Evolutionary conservation across 148 eudicot species (phyloP), one percentile per base, ranked within the genome.

Genomic region (Dianthus caryophyllus): DNA sequence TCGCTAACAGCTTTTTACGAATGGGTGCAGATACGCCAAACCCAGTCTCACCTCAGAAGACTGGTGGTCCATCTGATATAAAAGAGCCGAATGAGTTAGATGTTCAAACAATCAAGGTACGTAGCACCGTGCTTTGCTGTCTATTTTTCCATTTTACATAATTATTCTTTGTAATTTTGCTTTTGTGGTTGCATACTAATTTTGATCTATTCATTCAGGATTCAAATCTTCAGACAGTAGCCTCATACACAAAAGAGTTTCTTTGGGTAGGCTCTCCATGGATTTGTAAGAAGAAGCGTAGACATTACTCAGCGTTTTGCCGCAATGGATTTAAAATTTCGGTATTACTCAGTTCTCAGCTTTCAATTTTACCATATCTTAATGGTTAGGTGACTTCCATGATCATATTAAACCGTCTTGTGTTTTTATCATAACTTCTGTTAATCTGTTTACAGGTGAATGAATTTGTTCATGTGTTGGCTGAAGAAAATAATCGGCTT

Each of bases 391-490:
- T 22, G 20, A 62, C 20, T n/a, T n/a, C n/a, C n/a, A n/a, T n/a
- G n/a, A n/a, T n/a, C n/a, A n/a, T n/a, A n/a, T n/a, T n/a, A n/a
- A n/a, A n/a, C 62, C 0, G 9, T 30, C 9, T 54, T 50, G 54
- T 50, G 24, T 18, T 50, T 50, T 17, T 49, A 3, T 54, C 22
- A 4, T 54, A 31, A 54, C 21, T 54, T 0, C 11, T 24, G 30
- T 54, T 13, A 2, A 1, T 50, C 11, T 50, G 0, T n/a, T 38
- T 60, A 59, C 79, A 92, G 97, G 88, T 78, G 25, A 79, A 89
- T 49, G 86, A 83, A 56, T 92, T 92, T 81, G 91, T 92, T 9
- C 83, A 76, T 75, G 94, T 92, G 36, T 76, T 92, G 66, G 96
- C 94, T 22, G 96, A 92, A 77, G 93, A 88, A 51, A 71, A 75